phyloP scores from a whole-genome alignment of 371 early-diverging fungal species.

The Mortierella sp. region DNA sequence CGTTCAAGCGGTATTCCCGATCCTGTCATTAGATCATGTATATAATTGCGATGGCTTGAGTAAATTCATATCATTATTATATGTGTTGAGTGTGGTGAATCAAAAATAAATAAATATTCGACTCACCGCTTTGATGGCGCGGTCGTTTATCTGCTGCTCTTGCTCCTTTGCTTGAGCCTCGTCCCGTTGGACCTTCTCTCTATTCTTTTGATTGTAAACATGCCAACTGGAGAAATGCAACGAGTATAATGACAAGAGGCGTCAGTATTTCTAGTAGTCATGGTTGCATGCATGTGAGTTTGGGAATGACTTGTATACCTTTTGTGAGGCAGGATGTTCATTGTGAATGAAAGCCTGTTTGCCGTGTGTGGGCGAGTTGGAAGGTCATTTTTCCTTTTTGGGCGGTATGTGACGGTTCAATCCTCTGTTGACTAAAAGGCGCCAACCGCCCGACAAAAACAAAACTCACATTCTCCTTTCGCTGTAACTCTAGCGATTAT shows the following conservation, averaged over 20 bases:
- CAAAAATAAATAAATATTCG: neutral
- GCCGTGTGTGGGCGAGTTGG: neutral
- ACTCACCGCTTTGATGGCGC: constrained; percentile 65
- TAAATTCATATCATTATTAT: neutral
- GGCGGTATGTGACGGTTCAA: neutral
- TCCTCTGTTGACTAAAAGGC: constrained; percentile 10
- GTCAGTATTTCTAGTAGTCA: neutral
- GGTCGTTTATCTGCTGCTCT: constrained; percentile 61
- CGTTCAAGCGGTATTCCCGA: constrained; percentile 66
- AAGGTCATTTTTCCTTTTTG: constrained; percentile 17
- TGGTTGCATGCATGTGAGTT: neutral
- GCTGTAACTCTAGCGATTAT: neutral
- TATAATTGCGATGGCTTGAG: neutral
- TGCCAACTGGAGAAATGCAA: constrained; percentile 68
- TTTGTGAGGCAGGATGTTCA: constrained; percentile 82
- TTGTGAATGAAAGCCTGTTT: constrained; percentile 14
- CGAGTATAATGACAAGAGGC: neutral
- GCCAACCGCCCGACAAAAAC: neutral
- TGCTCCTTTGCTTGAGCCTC: constrained; percentile 74
- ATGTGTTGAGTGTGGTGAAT: neutral
- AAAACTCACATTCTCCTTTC: neutral
- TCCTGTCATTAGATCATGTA: constrained; percentile 58
- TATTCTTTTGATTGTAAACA: constrained; percentile 81
- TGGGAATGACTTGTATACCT: constrained; percentile 58
- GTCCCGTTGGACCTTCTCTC: constrained; percentile 75